These are phyloP conservation scores for Metarhizium robertsii DNA, from an alignment of 2,329 filamentous ascomycete species.

Conservation along the genomic window DNA sequence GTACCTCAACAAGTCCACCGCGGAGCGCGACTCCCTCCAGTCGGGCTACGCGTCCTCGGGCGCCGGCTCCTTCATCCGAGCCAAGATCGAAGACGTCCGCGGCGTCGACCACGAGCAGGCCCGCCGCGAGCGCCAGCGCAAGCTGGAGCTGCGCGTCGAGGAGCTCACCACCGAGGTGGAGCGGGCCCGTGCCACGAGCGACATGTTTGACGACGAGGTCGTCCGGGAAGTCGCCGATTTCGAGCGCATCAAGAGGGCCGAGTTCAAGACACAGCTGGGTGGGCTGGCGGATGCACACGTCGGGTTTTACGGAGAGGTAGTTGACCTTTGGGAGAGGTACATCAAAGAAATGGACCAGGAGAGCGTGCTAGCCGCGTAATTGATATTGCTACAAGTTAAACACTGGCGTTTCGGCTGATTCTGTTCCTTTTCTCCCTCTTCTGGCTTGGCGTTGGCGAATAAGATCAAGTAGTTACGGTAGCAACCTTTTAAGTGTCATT, in stretches of 20 bases:
- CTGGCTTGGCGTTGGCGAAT: slow-evolving; percentile 5
- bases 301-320: slow-evolving; percentile 72
- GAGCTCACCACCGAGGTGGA: slow-evolving; percentile 86
- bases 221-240: slow-evolving; percentile 89
- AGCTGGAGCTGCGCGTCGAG: slow-evolving; percentile 86
- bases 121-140: slow-evolving; percentile 76
- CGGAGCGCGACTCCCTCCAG: slow-evolving; percentile 72
- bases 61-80: slow-evolving; percentile 76
- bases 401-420: neutral
- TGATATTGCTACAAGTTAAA: neutral
- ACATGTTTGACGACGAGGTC: slow-evolving; percentile 94
- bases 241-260: slow-evolving; percentile 88
- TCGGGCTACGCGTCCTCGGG: slow-evolving; percentile 47
- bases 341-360: slow-evolving; percentile 79
- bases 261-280: slow-evolving; percentile 83
- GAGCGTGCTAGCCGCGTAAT: slow-evolving; percentile 20
- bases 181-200: slow-evolving; percentile 72
- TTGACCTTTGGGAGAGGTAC: slow-evolving; percentile 82
- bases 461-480: too few relatives aligned
- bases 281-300: slow-evolving; percentile 78
- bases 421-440: neutral
- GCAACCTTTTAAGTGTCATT: too few relatives aligned
- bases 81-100: slow-evolving; percentile 92
- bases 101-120: slow-evolving; percentile 94
- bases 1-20: slow-evolving; percentile 83